Base-by-base conservation (phyloP, 306 rosid species). In the Prunus dulcis region DNA sequence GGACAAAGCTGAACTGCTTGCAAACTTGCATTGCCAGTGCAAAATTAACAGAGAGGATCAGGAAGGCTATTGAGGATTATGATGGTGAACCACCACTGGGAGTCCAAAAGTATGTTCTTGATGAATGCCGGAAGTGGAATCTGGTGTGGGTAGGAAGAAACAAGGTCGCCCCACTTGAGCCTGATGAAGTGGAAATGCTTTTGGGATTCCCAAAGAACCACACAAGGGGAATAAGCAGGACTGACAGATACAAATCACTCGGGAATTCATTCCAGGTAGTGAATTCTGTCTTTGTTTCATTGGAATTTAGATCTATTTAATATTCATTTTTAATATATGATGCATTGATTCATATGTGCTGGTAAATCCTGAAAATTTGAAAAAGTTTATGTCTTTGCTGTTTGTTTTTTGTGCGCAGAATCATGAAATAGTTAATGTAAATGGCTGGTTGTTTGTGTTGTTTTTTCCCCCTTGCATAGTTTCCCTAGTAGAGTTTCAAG, bases 131-230 rank as follows among this genome's bases (percentile, higher is more conserved):
- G 66, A 95, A 89, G 74, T 95, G 98, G 98, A 95, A 95, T 81
- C 83, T 95, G 68, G 96, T 95, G 30, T 95, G 98, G 98, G 98
- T 95, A n/a, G 98, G 97, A 64, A 89, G 88, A 82, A 95, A 92
- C 56, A 95, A 95, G 85, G 90, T 89, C 68, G 99, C 99, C 78
- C 99, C 99, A 0, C 86, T 95, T 18, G 99, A 96, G 82, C 89
- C 93, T 2, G 99, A 92, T 63, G 99, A 96, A 79, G 96, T 92
- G 2, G 99, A 96, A 72, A 87, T 84, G 77, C 86, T 96, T 75
- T 69, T 96, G 73, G 99, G 99, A 41, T 96, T 92, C 74, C 98
- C 97, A 14, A 92, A 75, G 86, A 89, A 96, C 86, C 99, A 96
- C 79, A 96, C 99, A 27, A 88, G 99, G 61, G 99, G 99, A 73